Evolutionary conservation across 768 basidiomycete genomes (phyloP), one percentile per base, ranked within the genome.

Genomic region (Suillus placidus): DNA sequence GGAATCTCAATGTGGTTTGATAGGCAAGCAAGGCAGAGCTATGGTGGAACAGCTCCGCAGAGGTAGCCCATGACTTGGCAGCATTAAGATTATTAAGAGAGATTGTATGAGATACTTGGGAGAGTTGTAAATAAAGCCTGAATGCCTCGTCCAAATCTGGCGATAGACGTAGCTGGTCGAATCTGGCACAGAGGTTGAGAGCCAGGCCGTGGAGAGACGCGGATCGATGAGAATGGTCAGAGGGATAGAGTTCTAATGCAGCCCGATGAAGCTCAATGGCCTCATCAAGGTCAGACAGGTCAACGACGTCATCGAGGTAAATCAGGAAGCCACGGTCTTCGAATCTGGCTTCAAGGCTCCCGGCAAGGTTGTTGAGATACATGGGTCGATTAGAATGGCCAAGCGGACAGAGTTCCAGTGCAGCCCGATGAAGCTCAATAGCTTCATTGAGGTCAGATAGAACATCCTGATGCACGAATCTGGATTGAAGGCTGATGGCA

Each of bases 21-120:
- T 79, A 77, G 7, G 72, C 68, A 26, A 73, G 73, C n/a, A 78
- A 60, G 6, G 73, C 76, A 9, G 74, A 76, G 5, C 57, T 60
- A 54, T 74, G 76, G 9, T 57, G 62, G 18, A 67, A 64, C 18
- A 51, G 55, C 60, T 74, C 74, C 4, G 67, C 70, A 38, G 57
- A 8, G 7, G 30, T n/a, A 3, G 51, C 38, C 66, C 66, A 66
- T 23, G 40, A 14, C 18, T 70, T 66, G 16, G 67, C 55, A 47
- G 40, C 52, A 6, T 63, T 66, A 30, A 72, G 68, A 55, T 66
- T 68, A 45, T 30, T 63, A 23, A 60, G 54, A 23, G 9, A 40
- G 12, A 9, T 32, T n/a, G 67, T n/a, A 37, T 66, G 61, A 16
- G 62, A 35, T 6, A 67, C 23, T 13, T 23, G 10, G 4, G n/a